A percentile compares a stretch with the other conserved stretches of the same genome.
These are phyloP conservation scores for Dalbergia cultrata DNA, from an alignment of 306 rosid species.

Conservation along the genomic window DNA sequence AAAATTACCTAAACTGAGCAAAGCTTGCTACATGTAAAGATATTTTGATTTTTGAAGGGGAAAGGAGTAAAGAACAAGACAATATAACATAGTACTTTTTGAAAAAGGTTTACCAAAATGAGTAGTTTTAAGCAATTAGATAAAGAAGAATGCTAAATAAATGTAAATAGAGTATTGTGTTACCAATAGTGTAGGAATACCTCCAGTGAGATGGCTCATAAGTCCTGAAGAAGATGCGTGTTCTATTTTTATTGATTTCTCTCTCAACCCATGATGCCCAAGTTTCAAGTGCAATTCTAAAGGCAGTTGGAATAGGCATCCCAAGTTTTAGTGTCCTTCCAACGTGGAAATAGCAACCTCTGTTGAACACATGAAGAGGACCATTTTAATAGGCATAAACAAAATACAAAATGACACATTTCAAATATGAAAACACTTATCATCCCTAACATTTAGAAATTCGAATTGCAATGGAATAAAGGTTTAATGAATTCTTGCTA, in stretches of 20 bases:
- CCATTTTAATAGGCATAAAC: slow-evolving; percentile 26
- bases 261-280: slow-evolving; percentile 86
- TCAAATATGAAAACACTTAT: slow-evolving; percentile 24
- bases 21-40: background rate
- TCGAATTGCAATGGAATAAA: slow-evolving; percentile 16
- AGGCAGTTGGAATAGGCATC: slow-evolving; percentile 73
- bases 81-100: slow-evolving; percentile 10
- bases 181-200: slow-evolving; percentile 56
- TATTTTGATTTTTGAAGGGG: background rate
- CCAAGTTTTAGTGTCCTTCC: slow-evolving; percentile 72
- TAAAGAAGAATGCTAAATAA: slow-evolving; percentile 30
- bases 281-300: slow-evolving; percentile 67
- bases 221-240: slow-evolving; percentile 79
- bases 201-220: slow-evolving; percentile 94
- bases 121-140: slow-evolving; percentile 23
- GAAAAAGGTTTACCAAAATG: background rate
- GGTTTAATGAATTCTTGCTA: background rate
- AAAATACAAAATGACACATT: background rate
- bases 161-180: slow-evolving; percentile 32
- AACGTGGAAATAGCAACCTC: slow-evolving; percentile 84
- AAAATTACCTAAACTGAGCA: slow-evolving; percentile 15
- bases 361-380: slow-evolving; percentile 51
- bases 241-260: slow-evolving; percentile 62
- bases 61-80: background rate
- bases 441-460: slow-evolving; percentile 30